phyloP scores from a whole-genome alignment of 2,329 filamentous ascomycete species.

The Clonostachys rosea region DNA sequence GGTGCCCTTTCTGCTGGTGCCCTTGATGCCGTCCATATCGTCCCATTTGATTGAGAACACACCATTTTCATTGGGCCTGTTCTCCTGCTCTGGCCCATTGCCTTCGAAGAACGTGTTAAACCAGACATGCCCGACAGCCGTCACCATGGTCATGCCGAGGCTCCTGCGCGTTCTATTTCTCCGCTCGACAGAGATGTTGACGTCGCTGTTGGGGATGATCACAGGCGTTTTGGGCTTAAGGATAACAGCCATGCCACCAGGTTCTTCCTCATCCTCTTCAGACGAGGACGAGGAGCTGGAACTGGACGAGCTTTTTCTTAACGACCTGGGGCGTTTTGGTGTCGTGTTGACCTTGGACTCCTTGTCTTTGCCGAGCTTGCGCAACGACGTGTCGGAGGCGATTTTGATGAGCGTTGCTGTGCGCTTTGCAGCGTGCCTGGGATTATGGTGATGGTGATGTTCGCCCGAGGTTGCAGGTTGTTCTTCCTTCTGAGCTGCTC shows the following conservation, averaged over 20 bases:
- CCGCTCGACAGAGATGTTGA: slow-evolving; percentile 87
- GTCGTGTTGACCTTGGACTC: slow-evolving; percentile 5
- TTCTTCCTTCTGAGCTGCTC: slow-evolving; percentile 5
- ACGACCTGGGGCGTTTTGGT: slow-evolving; percentile 1
- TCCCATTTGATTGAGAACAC: slow-evolving; percentile 57
- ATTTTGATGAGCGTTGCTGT: slow-evolving; percentile 25
- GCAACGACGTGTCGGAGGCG: slow-evolving; percentile 13
- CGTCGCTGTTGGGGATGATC: slow-evolving; percentile 72
- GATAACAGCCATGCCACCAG: slow-evolving; percentile 69
- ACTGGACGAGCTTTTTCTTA: not conserved
- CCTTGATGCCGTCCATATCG: slow-evolving; percentile 90
- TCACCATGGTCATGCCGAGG: slow-evolving; percentile 85
- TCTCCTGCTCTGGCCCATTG: slow-evolving; percentile 62
- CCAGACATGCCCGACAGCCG: slow-evolving; percentile 91
- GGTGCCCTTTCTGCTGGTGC: slow-evolving; percentile 76
- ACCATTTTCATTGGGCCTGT: slow-evolving; percentile 62
- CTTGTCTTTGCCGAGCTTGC: slow-evolving; percentile 12
- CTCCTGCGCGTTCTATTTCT: slow-evolving; percentile 73
- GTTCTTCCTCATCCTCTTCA: slow-evolving; percentile 29
- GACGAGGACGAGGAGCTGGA: not conserved
- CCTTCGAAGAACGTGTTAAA: slow-evolving; percentile 96
- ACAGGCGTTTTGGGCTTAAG: slow-evolving; percentile 69
- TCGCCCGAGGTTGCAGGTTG: slow-evolving; percentile 7
- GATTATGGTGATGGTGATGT: too few relatives aligned
- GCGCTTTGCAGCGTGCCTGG: slow-evolving; percentile 6